Evolutionary conservation across 805 yeast species (phyloP), one percentile per base, ranked within the genome.

Genomic region (Yarrowia sp.): DNA sequence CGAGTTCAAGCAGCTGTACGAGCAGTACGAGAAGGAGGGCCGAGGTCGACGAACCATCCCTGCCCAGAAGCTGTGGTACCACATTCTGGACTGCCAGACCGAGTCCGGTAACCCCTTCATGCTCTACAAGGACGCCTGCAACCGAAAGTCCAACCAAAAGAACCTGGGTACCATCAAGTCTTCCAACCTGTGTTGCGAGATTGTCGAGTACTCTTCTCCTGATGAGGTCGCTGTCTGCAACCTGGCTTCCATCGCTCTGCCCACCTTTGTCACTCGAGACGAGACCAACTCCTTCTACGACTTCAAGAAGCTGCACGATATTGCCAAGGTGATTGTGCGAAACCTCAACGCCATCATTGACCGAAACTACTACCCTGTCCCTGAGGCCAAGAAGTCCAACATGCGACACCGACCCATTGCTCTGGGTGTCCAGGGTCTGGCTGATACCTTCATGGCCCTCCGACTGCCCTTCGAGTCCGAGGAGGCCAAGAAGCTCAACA

Each of bases 351-450:
- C 81, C 75, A 85, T 94, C 70, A 94, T 94, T 70, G 98, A 94
- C 81, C 85, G 89, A 71, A 91, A 92, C 76, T 83, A 81, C 76
- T 94, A 94, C 77, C 98, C 99, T 5, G 88, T 91, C 32, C 86
- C 83, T 67, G 89, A 86, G 72, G 94, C 98, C 5, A 84, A 83
- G 74, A 75, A 71, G 56, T 91, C 97, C 16, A 94, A 95, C 79
- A 80, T 86, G 83, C 87, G 87, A 75, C 89, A 94, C 78, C 84
- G 99, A 74, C 98, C 99, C 22, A 86, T 94, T 74, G 98, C 98
- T n/a, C 80, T 94, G 26, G 99, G 99, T 73, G 97, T 94, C n/a
- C 97, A 94, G 79, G 99, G 99, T 70, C 82, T 94, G 68, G 97
- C 98, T 38, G 98, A 94, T 78, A 83, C 89, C 1, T 94, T 92